phyloP scores from a whole-genome alignment of 148 eudicot genomes.

The Polygonum maritimum region DNA sequence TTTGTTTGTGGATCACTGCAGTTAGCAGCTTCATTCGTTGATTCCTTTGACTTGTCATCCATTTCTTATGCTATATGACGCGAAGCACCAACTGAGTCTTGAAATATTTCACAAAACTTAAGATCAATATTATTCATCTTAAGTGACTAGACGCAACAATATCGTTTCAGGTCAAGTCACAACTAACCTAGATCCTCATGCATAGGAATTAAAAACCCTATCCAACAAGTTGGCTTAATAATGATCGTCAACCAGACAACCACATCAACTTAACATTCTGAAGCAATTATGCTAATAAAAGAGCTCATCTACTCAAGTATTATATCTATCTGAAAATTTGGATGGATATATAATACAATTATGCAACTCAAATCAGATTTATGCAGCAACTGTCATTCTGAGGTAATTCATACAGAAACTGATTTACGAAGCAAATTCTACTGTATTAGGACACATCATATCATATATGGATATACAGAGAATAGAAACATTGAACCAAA shows the following conservation, averaged over 20 bases:
- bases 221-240: too few species aligned
- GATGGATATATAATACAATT: not conserved
- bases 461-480: not conserved
- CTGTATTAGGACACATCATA: too few species aligned
- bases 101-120: not conserved
- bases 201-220: not conserved
- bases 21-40: conserved; percentile 25
- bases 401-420: too few species aligned
- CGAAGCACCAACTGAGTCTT: not conserved
- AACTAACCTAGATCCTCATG: not conserved
- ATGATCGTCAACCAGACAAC: not conserved
- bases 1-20: conserved; percentile 21
- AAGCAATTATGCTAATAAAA: not conserved
- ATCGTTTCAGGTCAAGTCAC: not conserved
- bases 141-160: not conserved
- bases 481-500: not conserved
- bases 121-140: not conserved
- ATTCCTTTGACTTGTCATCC: conserved; percentile 22
- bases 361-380: not conserved
- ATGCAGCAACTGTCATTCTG: not conserved
- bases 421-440: not conserved
- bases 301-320: not conserved
- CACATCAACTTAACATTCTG: not conserved
- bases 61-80: conserved; percentile 22
- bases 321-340: not conserved